Evolutionary conservation across 2,329 filamentous ascomycete genomes (phyloP).

Genomic region (Verticillium tricorpus): DNA sequence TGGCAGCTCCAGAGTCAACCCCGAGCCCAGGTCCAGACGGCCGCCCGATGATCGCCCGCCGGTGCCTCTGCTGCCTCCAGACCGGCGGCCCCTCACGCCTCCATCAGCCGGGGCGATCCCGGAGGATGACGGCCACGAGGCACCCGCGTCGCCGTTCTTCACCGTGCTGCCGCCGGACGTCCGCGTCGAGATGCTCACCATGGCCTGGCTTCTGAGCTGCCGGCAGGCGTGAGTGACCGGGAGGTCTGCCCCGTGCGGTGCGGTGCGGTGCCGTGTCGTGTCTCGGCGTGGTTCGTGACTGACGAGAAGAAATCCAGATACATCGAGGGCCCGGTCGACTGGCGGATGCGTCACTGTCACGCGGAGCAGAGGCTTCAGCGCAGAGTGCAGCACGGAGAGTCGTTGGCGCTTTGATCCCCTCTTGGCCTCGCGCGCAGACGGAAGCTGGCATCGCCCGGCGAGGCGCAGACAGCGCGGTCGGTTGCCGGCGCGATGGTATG

Average conservation of each 20-base stretch:
- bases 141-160: neutral
- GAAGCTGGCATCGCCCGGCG: neutral
- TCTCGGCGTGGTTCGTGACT: neutral
- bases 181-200: slow-evolving; percentile 21
- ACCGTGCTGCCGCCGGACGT: slow-evolving; percentile 26
- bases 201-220: slow-evolving; percentile 23
- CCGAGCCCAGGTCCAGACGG: no score
- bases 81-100: neutral
- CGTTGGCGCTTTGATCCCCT: neutral
- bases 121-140: neutral
- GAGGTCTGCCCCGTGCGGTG: neutral
- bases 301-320: slow-evolving; percentile 13
- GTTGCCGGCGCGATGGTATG: neutral
- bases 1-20: neutral
- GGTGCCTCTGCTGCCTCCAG: neutral
- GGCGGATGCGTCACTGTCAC: neutral
- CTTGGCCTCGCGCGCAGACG: neutral
- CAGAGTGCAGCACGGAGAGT: no score
- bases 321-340: slow-evolving; percentile 2
- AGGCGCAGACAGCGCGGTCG: neutral
- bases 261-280: neutral
- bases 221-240: slow-evolving; percentile 19
- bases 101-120: neutral
- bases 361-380: neutral
- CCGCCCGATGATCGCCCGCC: neutral